Evolutionary conservation across 805 yeast genomes (phyloP), one percentile per base, ranked within the genome.

Genomic region (Barnettozyma siamensis): DNA sequence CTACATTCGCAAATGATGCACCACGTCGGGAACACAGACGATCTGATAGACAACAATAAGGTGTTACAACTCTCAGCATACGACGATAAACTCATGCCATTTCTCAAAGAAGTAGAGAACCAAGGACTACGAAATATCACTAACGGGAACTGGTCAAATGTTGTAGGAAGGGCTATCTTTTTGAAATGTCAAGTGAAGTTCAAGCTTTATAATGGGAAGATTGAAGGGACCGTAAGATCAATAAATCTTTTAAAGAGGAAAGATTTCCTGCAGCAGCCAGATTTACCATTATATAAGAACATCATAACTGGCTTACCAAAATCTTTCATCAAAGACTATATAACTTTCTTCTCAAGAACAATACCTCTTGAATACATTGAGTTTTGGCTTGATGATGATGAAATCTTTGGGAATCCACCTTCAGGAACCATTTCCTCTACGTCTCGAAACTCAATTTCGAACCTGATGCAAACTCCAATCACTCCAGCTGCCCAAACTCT

Each of bases 221-320:
- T 51, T 13, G 50, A 45, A n/a, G 45, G 49, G 3, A n/a, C 32
- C 2, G 38, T 23, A 23, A 23, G 26, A 10, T 23, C 26, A 23
- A 23, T 23, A 23, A 7, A 10, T 23, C 10, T 23, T 7, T 7
- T 23, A 23, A 23, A 10, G 26, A 31, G 2, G 31, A n/a, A 12
- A 16, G 11, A 2, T 16, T 45, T 11, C 24, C 33, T 3, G 13
- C 41, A 9, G 11, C 16, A 43, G 13, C 15, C 33, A 7, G 19
- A 20, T 2, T 30, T 6, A 20, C 39, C 33, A 6, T 20, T 45
- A 7, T 48, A 23, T 23, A 35, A 33, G n/a, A 44, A 44, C 23
- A 21, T 43, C 7, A 18, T 43, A 2, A 13, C 10, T 2, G n/a
- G 27, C 5, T 16, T 47, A 7, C 54, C 54, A 1, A 4, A 3